phyloP scores from a whole-genome alignment of 345 rosid species.

The Theobroma cacao region DNA sequence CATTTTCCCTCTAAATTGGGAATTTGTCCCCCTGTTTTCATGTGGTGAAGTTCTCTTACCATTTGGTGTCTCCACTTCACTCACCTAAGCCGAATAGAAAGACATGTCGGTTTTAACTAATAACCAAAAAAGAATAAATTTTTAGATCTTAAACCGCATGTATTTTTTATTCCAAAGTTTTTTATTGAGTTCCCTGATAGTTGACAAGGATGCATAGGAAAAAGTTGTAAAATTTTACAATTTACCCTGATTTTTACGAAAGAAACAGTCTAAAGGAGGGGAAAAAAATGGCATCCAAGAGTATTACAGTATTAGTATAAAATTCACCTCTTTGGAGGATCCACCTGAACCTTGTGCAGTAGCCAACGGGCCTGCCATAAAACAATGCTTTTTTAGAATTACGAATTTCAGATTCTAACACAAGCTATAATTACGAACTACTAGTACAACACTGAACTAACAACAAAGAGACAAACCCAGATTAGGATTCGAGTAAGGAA shows the following conservation, averaged over 20 bases:
- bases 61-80: constrained; percentile 35
- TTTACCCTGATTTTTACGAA: not conserved
- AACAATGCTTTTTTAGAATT: not conserved
- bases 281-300: not conserved
- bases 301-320: not conserved
- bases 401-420: not conserved
- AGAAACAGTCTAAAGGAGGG: not conserved
- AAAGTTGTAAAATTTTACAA: not conserved
- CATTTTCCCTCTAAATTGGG: constrained; percentile 50
- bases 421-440: not conserved
- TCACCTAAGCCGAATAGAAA: constrained; percentile 48
- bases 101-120: not conserved
- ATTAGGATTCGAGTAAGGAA: not conserved
- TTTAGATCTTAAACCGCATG: not conserved
- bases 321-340: constrained; percentile 58
- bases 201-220: not conserved
- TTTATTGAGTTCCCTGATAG: not conserved
- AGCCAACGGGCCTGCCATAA: constrained; percentile 41
- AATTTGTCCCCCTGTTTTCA: constrained; percentile 20
- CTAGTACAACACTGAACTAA: not conserved
- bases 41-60: constrained; percentile 34
- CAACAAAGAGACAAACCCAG: not conserved
- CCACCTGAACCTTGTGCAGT: constrained; percentile 43
- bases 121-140: not conserved
- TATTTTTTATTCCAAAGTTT: not conserved